phyloP scores from a whole-genome alignment of 2,329 filamentous ascomycete genomes.

The Xylariaceae sp. region DNA sequence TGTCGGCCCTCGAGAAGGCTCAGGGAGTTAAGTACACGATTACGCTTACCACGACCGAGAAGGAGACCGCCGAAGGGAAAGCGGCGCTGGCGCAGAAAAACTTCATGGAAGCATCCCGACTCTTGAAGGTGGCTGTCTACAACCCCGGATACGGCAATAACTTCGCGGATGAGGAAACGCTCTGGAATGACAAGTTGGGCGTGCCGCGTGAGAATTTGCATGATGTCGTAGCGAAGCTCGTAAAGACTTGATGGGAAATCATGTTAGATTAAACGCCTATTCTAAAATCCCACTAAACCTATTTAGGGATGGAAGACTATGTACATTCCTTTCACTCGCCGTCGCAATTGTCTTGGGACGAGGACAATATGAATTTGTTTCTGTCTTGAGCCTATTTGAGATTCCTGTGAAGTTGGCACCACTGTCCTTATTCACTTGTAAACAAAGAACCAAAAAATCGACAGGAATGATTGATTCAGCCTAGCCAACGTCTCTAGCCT shows the following conservation, averaged over 20 bases:
- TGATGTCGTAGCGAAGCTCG: background rate
- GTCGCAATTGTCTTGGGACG: no score
- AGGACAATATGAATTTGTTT: no score
- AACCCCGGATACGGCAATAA: background rate
- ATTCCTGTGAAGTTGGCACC: no score
- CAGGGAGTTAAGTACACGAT: background rate
- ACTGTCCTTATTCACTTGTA: no score
- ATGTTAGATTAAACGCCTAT: no score
- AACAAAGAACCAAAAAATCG: no score
- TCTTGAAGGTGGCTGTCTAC: background rate
- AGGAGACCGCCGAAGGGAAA: background rate
- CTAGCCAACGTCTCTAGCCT: no score
- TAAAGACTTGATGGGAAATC: background rate
- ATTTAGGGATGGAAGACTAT: no score
- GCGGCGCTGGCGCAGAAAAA: background rate
- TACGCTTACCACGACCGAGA: background rate
- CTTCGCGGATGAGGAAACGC: background rate
- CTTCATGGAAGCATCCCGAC: background rate
- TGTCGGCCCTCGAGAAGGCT: background rate
- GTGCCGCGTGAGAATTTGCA: background rate
- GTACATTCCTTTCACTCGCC: no score
- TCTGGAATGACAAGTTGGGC: background rate
- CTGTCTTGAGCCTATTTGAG: no score
- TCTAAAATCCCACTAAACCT: no score
- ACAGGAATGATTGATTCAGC: no score